Evolutionary conservation across 805 yeast species (phyloP).

Genomic region (Phaffomyces opuntiae): DNA sequence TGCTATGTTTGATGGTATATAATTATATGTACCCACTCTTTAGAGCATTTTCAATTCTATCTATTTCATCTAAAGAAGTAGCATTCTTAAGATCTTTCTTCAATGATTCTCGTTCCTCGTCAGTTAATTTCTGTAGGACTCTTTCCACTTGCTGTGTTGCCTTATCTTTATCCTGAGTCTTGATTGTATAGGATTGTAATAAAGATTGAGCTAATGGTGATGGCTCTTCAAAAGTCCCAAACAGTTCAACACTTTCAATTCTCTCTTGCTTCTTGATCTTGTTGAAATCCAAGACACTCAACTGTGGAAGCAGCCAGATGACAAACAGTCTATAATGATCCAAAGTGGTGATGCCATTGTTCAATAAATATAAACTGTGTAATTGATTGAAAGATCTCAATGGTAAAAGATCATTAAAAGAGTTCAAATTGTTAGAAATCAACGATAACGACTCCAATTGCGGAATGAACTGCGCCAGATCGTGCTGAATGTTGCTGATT

Average conservation of each 20-base stretch:
- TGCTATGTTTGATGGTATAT: too few relatives aligned
- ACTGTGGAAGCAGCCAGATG: constrained; percentile 54
- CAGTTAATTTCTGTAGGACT: constrained; percentile 41
- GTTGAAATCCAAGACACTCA: constrained; percentile 61
- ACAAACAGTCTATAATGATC: constrained; percentile 53
- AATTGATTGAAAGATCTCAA: constrained; percentile 36
- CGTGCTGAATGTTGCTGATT: constrained; percentile 36
- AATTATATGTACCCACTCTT: constrained; percentile 27
- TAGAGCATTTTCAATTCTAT: constrained; percentile 53
- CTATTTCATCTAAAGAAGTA: constrained; percentile 66
- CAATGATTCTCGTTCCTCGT: constrained; percentile 45
- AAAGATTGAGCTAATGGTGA: constrained; percentile 27
- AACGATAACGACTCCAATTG: constrained; percentile 47
- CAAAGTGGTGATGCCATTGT: constrained; percentile 48
- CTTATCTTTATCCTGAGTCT: constrained; percentile 17
- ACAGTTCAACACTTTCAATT: constrained; percentile 34
- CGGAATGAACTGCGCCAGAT: constrained; percentile 31
- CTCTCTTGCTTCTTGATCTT: constrained; percentile 55
- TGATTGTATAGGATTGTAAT: constrained; percentile 7
- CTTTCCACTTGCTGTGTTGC: constrained; percentile 28
- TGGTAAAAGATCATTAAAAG: constrained; percentile 36
- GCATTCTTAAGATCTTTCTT: constrained; percentile 54
- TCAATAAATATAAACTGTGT: constrained; percentile 41
- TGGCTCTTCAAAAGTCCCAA: constrained; percentile 25
- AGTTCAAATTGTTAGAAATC: constrained; percentile 41